Evolutionary conservation across 2,329 filamentous ascomycete genomes (phyloP).

Genomic region (Thelonectria rubi): DNA sequence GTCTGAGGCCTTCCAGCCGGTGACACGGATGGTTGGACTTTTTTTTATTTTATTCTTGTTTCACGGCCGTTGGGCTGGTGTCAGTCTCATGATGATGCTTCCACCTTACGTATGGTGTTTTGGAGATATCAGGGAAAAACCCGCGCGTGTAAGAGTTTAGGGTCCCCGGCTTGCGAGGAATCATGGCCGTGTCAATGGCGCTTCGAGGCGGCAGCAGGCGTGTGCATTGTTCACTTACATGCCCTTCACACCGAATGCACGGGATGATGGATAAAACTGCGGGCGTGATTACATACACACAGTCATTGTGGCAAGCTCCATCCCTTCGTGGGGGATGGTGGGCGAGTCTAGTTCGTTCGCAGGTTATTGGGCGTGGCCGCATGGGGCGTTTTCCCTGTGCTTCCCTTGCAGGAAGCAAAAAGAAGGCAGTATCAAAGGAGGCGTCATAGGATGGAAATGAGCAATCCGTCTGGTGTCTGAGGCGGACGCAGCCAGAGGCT

Average conservation of each 20-base stretch:
- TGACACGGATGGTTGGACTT: slow-evolving; percentile 35
- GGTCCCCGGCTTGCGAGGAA: slow-evolving; percentile 7
- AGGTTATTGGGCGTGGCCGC: slow-evolving; percentile 23
- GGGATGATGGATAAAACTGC: too few species aligned
- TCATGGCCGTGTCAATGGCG: slow-evolving; percentile 7
- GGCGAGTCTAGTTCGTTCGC: slow-evolving; percentile 18
- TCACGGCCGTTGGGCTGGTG: slow-evolving; percentile 33
- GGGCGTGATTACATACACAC: too few species aligned
- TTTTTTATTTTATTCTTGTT: slow-evolving; percentile 27
- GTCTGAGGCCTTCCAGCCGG: slow-evolving; percentile 23
- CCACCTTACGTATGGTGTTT: slow-evolving; percentile 14
- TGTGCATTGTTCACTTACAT: not conserved
- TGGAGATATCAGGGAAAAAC: slow-evolving; percentile 7
- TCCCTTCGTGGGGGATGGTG: slow-evolving; percentile 23
- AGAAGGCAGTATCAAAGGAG: slow-evolving; percentile 28
- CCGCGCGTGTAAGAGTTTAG: slow-evolving; percentile 10
- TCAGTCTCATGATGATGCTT: slow-evolving; percentile 29
- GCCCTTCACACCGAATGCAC: not conserved
- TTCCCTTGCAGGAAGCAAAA: slow-evolving; percentile 39
- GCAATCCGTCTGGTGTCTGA: slow-evolving; percentile 24
- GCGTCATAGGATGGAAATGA: slow-evolving; percentile 39
- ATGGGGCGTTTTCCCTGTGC: slow-evolving; percentile 18
- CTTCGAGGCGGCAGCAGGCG: slow-evolving; percentile 3
- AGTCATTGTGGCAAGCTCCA: slow-evolving; percentile 27
- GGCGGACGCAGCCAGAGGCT: slow-evolving; percentile 31